Evolutionary conservation across 2,329 filamentous ascomycete species (phyloP).

Genomic region (Ceratocystis smalleyi): DNA sequence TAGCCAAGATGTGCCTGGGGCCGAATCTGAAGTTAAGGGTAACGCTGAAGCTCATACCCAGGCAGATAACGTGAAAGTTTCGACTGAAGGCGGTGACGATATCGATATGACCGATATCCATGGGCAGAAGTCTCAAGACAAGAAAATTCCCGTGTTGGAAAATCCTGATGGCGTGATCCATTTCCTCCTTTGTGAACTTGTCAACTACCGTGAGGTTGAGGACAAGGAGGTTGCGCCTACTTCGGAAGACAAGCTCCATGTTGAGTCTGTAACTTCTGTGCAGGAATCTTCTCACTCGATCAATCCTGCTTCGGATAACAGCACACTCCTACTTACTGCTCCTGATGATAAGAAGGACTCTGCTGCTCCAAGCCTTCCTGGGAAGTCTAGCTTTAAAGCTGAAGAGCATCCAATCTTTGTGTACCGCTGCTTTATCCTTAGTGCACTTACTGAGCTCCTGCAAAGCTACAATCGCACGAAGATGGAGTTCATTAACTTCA

Average conservation of each 20-base stretch:
- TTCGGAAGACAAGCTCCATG: slow-evolving; percentile 16
- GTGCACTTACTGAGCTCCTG: slow-evolving; percentile 78
- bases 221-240: slow-evolving; percentile 46
- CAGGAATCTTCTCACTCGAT: background rate
- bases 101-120: slow-evolving; percentile 42
- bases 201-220: slow-evolving; percentile 84
- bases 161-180: slow-evolving; percentile 91
- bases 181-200: slow-evolving; percentile 79
- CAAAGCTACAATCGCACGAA: slow-evolving; percentile 89
- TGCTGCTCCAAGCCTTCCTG: slow-evolving; percentile 40
- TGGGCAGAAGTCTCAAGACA: slow-evolving; percentile 53
- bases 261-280: background rate
- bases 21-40: background rate
- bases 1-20: background rate
- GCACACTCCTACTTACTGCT: background rate
- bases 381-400: slow-evolving; percentile 68
- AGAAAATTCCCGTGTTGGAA: slow-evolving; percentile 63
- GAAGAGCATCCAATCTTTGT: slow-evolving; percentile 93
- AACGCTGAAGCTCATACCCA: background rate
- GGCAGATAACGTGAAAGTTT: slow-evolving; percentile 38
- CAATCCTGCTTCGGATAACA: background rate
- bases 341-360: slow-evolving; percentile 37
- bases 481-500: slow-evolving; percentile 98
- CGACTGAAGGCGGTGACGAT: slow-evolving; percentile 40
- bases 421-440: slow-evolving; percentile 87